A percentile compares a stretch with the other conserved stretches of the same genome.
Conservation (phyloP, 805 yeast species). For the Wickerhamiella dianesei region DNA sequence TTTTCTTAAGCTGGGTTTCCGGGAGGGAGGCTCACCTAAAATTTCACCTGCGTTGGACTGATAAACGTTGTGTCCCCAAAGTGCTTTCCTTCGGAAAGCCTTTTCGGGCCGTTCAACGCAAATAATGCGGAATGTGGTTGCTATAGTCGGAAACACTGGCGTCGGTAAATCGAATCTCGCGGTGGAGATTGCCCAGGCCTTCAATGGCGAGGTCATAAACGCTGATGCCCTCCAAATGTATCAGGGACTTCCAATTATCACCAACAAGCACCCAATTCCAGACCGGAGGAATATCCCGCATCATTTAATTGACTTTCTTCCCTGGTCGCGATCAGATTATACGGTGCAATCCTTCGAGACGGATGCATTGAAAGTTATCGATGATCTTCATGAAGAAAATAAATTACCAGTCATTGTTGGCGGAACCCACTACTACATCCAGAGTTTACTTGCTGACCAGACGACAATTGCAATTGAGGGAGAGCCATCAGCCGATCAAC, state of each 20-base stretch:
- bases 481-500: conserved; percentile 4
- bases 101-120: neutral
- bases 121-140: conserved; percentile 32
- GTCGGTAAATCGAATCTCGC: conserved; percentile 86
- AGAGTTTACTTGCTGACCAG: conserved; percentile 58
- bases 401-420: conserved; percentile 84
- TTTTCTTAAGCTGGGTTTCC: neutral
- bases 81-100: neutral
- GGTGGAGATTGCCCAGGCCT: conserved; percentile 59
- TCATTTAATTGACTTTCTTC: conserved; percentile 74
- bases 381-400: conserved; percentile 49
- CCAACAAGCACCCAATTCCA: conserved; percentile 79
- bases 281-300: conserved; percentile 70
- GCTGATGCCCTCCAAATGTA: conserved; percentile 98
- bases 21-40: neutral
- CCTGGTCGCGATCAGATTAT: conserved; percentile 48
- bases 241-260: conserved; percentile 52
- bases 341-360: conserved; percentile 61
- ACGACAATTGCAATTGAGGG: conserved; percentile 35
- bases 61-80: no score
- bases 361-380: conserved; percentile 49
- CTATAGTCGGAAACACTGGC: conserved; percentile 87
- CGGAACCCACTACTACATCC: conserved; percentile 90
- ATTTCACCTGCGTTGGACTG: neutral
- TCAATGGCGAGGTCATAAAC: conserved; percentile 81